A percentile compares a stretch with the other conserved stretches of the same genome.
These are phyloP conservation scores for Dissophora globulifera DNA, from an alignment of 192 early-diverging fungal species.

Conservation along the genomic window DNA sequence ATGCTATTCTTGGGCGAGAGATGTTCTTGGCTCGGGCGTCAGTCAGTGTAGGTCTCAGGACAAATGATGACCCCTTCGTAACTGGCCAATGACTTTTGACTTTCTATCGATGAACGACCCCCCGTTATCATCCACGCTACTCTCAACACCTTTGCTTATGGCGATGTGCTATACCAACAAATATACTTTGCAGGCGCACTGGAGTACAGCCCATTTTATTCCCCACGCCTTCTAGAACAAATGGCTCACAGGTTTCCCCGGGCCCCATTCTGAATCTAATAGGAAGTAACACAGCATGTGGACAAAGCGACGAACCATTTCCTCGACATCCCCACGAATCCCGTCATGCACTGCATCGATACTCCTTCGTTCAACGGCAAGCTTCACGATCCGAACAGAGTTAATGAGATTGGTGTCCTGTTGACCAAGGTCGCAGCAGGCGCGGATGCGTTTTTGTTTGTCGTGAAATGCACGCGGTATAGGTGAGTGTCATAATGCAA, in stretches of 20 bases:
- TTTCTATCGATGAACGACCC: too few relatives aligned
- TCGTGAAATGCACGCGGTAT: slow-evolving; percentile 54
- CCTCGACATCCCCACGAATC: slow-evolving; percentile 45
- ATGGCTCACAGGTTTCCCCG: too few relatives aligned
- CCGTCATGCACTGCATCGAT: slow-evolving; percentile 56
- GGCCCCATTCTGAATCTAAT: background rate
- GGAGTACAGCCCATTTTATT: too few relatives aligned
- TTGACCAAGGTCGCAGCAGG: slow-evolving; percentile 45
- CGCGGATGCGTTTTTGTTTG: slow-evolving; percentile 54
- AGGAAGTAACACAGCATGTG: slow-evolving; percentile 58
- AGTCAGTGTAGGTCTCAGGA: slow-evolving; percentile 48
- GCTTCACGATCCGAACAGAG: slow-evolving; percentile 41
- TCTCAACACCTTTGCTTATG: too few relatives aligned
- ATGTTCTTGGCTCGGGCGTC: slow-evolving; percentile 54
- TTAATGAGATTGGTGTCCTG: slow-evolving; percentile 42
- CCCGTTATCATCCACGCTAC: background rate
- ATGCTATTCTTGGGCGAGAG: slow-evolving; percentile 54
- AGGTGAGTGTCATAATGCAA: slow-evolving; percentile 30
- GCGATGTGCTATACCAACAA: too few relatives aligned
- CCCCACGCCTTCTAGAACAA: too few relatives aligned
- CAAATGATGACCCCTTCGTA: background rate
- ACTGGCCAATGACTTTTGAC: background rate
- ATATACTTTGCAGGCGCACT: too few relatives aligned
- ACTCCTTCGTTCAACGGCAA: slow-evolving; percentile 56
- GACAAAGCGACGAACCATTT: slow-evolving; percentile 44